phyloP scores from a whole-genome alignment of 2,329 filamentous ascomycete genomes.

The Zymoseptoria brevis region DNA sequence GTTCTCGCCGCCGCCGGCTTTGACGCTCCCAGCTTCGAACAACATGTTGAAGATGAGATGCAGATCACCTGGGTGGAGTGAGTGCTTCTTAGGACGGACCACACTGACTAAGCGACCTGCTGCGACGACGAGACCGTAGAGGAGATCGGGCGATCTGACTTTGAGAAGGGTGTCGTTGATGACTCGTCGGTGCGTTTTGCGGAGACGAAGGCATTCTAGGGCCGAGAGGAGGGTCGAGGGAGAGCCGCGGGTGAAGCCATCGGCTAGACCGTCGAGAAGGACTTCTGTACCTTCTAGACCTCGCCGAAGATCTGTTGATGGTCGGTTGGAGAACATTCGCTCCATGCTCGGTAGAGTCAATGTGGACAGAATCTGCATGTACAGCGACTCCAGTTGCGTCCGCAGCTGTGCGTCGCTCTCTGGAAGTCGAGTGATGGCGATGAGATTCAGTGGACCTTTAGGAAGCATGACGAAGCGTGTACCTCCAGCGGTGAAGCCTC shows the following conservation, averaged over 20 bases:
- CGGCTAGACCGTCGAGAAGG: slow-evolving; percentile 81
- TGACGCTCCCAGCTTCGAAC: slow-evolving; percentile 87
- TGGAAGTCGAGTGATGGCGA: slow-evolving; percentile 84
- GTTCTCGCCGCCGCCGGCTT: slow-evolving; percentile 87
- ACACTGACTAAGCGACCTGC: slow-evolving; percentile 91
- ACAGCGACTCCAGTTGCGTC: slow-evolving; percentile 82
- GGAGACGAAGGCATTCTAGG: slow-evolving; percentile 84
- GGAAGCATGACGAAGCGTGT: slow-evolving; percentile 79
- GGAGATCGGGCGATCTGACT: slow-evolving; percentile 63
- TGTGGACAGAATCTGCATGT: slow-evolving; percentile 97
- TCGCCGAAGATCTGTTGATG: slow-evolving; percentile 86
- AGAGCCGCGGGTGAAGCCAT: slow-evolving; percentile 89
- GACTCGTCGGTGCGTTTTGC: slow-evolving; percentile 74
- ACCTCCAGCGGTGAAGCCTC: slow-evolving; percentile 77
- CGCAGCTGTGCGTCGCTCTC: slow-evolving; percentile 86
- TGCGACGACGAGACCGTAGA: slow-evolving; percentile 90
- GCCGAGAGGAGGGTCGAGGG: slow-evolving; percentile 81
- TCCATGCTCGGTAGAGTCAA: slow-evolving; percentile 80
- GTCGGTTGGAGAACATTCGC: slow-evolving; percentile 79
- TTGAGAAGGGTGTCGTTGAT: slow-evolving; percentile 87
- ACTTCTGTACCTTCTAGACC: slow-evolving; percentile 87
- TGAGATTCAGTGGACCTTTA: slow-evolving; percentile 81
- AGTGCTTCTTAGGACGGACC: slow-evolving; percentile 87
- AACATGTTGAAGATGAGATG: slow-evolving; percentile 99
- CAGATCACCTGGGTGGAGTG: slow-evolving; percentile 86